Conservation (phyloP, 192 early-diverging fungal species). For the Ambispora gerdemannii region DNA sequence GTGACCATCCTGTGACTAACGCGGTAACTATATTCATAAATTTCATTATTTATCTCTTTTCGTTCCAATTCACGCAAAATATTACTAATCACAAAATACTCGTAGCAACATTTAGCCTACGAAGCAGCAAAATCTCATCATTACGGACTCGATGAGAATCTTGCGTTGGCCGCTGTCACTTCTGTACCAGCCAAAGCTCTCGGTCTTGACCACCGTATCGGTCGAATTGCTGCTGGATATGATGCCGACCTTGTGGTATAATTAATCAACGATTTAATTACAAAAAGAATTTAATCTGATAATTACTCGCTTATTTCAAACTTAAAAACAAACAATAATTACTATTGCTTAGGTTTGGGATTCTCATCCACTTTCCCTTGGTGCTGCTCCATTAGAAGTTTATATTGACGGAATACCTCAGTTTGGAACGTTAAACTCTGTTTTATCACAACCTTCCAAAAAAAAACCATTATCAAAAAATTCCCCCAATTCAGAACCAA, state of each 20-base stretch:
- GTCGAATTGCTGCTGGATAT: constrained; percentile 58
- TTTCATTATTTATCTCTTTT: no score
- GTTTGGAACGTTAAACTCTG: constrained; percentile 38
- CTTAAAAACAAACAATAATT: not conserved
- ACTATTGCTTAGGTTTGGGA: constrained; percentile 56
- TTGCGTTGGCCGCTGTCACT: constrained; percentile 64
- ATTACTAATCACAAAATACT: no score
- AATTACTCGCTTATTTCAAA: not conserved
- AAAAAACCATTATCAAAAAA: constrained; percentile 20
- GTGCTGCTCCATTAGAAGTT: constrained; percentile 71
- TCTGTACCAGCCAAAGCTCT: constrained; percentile 67
- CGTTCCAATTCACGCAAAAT: no score
- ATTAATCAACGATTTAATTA: not conserved
- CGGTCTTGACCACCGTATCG: constrained; percentile 66
- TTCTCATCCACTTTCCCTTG: constrained; percentile 61
- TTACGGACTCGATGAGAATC: constrained; percentile 62
- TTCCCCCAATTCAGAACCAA: constrained; percentile 27
- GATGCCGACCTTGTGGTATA: constrained; percentile 72
- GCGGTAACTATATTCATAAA: constrained; percentile 37
- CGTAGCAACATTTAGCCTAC: constrained; percentile 61
- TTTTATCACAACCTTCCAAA: not conserved
- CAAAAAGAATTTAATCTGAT: not conserved
- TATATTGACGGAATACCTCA: constrained; percentile 69
- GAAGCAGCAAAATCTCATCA: constrained; percentile 72
- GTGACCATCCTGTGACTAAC: constrained; percentile 76